Base-by-base conservation (phyloP, 495 filamentous ascomycete genomes). In the Podospora appendiculata region DNA sequence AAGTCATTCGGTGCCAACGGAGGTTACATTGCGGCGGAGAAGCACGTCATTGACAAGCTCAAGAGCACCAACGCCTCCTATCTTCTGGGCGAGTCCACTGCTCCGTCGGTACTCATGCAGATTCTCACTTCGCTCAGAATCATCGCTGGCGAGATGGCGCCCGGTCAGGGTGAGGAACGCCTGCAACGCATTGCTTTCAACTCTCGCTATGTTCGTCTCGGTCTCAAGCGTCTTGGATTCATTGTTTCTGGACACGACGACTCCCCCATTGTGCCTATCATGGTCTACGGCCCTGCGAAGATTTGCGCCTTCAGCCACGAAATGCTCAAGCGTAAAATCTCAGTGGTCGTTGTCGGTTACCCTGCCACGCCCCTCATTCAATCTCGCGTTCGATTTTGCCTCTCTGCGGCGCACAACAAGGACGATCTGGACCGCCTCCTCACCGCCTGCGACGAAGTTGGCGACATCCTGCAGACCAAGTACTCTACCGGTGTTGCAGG, bases 1-100 rank as follows among this genome's bases (percentile, higher is more conserved):
- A 98, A 98, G 70, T 96, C 94, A 0, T 98, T 98, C 58, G 93
- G 93, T 61, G 93, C 93, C 61, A 98, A 98, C 60, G 93, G 93
- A 65, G 93, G 93, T 46, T 98, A 98, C 67, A 79, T 98, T 61
- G 89, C 92, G 6, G 93, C 83, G 10, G 87, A 94, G 54, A 94
- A 92, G 73, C 75, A 79, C 45, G 87, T 97, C 71, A 91, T 98
- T 59, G 88, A 94, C 67, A 90, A 92, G 67, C 84, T 98, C 35
- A 82, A 87, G 41, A 79, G 79, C 51, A 87, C 84, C 47, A 95
- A 97, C 62, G 87, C 93, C 16, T 90, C 85, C 48, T 88, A 86
- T 33, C 76, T 94, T 55, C 93, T 87, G 59, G 90, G 89, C 52
- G 93, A 98, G 72, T 81, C 91, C 10, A 89, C 91, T 0, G 76